A percentile compares a stretch with the other conserved stretches of the same genome.
Evolutionary conservation across 2,329 filamentous ascomycete species (phyloP).

Genomic region (Pochonia chlamydosporia): DNA sequence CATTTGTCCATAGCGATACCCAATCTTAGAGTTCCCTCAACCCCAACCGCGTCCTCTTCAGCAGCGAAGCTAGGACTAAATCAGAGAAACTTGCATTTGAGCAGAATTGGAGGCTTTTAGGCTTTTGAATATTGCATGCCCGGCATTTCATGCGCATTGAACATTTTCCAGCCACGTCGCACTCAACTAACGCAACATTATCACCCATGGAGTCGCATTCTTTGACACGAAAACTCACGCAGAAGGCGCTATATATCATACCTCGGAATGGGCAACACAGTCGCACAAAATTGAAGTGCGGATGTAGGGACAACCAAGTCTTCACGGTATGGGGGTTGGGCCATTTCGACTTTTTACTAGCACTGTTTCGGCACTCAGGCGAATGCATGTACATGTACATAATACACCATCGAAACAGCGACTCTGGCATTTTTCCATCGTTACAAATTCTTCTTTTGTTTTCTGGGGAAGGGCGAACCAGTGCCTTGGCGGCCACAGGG

Average conservation of each 20-base stretch:
- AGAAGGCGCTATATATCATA: too few species aligned
- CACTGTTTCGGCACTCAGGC: not conserved
- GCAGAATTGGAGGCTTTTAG: not conserved
- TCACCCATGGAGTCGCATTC: not conserved
- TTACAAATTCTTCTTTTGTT: not conserved
- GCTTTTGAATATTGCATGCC: not conserved
- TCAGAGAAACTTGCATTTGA: not conserved
- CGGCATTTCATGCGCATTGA: not conserved
- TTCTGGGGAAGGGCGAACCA: not conserved
- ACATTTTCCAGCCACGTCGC: not conserved
- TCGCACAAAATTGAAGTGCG: too few species aligned
- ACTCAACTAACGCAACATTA: not conserved
- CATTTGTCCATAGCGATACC: slow-evolving; percentile 7
- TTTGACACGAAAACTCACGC: not conserved
- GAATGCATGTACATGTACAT: not conserved
- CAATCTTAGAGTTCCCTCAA: not conserved
- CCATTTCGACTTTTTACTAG: too few species aligned
- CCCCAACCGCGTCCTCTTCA: not conserved
- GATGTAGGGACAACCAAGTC: too few species aligned
- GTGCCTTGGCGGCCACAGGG: not conserved
- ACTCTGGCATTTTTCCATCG: not conserved
- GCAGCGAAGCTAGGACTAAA: not conserved
- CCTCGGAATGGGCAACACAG: too few species aligned
- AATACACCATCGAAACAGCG: not conserved
- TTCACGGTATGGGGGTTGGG: too few species aligned